Conservation (phyloP, 2,329 filamentous ascomycete species). For the Microcyclospora tardicrescens region DNA sequence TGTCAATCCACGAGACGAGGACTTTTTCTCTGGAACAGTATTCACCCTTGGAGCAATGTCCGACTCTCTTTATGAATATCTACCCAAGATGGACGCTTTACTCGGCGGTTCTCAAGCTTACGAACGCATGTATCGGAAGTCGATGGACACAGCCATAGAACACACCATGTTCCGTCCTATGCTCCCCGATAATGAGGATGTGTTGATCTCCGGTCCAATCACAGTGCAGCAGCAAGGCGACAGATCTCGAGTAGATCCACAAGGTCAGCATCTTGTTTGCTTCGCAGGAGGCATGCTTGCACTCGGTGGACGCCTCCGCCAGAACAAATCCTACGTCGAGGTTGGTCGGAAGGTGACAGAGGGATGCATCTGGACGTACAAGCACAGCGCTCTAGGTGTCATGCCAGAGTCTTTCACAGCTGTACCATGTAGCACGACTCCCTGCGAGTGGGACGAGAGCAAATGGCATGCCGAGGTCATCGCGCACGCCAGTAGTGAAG, state of each 20-base stretch:
- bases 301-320: constrained; percentile 45
- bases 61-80: constrained; percentile 28
- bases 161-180: constrained; percentile 39
- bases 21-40: constrained; percentile 28
- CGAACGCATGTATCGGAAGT: constrained; percentile 43
- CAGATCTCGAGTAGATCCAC: constrained; percentile 29
- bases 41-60: constrained; percentile 27
- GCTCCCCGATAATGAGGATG: constrained; percentile 31
- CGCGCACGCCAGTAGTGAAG: constrained; percentile 8
- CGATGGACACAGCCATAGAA: constrained; percentile 29
- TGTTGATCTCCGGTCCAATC: constrained; percentile 34
- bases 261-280: constrained; percentile 46
- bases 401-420: constrained; percentile 49
- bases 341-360: constrained; percentile 46
- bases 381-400: constrained; percentile 42
- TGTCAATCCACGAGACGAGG: constrained; percentile 27
- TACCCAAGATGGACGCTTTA: constrained; percentile 36
- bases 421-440: constrained; percentile 31
- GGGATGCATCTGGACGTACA: constrained; percentile 51
- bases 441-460: constrained; percentile 43
- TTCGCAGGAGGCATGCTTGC: constrained; percentile 52
- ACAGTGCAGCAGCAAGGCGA: constrained; percentile 25
- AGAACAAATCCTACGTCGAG: constrained; percentile 39
- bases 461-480: constrained; percentile 33
- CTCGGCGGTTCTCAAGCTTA: constrained; percentile 36